Evolutionary conservation across 2,329 filamentous ascomycete species (phyloP), one percentile per base, ranked within the genome.

Genomic region (Colletotrichum orbiculare): DNA sequence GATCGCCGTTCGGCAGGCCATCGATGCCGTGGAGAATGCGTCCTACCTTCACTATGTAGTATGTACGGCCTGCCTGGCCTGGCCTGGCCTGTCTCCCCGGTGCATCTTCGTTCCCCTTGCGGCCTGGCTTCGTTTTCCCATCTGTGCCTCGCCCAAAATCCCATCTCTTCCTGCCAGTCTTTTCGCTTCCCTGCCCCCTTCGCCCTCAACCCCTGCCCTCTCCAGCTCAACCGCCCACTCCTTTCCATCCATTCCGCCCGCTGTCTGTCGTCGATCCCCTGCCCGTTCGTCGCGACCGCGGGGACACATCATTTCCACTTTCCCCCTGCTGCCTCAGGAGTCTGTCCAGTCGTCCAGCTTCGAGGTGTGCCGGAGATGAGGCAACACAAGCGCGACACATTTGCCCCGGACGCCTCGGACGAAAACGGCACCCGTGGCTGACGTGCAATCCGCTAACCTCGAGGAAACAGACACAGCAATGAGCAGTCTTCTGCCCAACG

Each of bases 351-450:
- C 3, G 25, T 25, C 25, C 25, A 25, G 25, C 25, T 25, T 25
- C 25, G 25, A 25, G 25, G 25, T 25, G 25, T 25, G 25, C 25
- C 61, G 42, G 25, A 43, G 39, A 54, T 60, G 42, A 37, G 48
- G 60, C 33, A 45, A 46, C 47, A 25, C 25, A 1, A 25, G 25
- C 25, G 25, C 25, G 39, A 13, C 33, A 35, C 42, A 48, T 47
- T 25, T 60, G 15, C 43, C n/a, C 10, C 48, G 37, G 33, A 47
- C 57, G 58, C 62, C 62, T 65, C 52, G 62, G 62, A 65, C 38
- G 58, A 52, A 65, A 65, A 37, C 62, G 52, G 62, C 52, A 12
- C 45, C 47, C 52, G 9, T 41, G 55, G 46, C 41, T 53, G 38
- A 35, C 53, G 34, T 15, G 17, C n/a, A 25, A 25, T 25, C 38